phyloP scores from a whole-genome alignment of 805 yeast species.

The Cyberlindnera americana region DNA sequence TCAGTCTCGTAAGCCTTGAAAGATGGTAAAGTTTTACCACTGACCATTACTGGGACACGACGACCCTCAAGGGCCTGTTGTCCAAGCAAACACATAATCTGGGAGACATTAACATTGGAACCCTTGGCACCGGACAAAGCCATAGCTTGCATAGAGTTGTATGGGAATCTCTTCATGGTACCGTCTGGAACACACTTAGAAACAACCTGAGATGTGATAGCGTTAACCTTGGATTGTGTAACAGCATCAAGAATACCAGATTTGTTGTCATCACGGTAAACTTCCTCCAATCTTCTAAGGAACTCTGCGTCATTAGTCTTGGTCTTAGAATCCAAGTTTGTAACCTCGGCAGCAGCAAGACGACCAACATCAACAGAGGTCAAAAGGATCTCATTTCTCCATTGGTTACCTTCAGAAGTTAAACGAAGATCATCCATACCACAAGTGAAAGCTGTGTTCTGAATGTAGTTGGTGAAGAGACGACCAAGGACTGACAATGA shows the following conservation, averaged over 20 bases:
- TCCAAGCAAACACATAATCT: conserved; percentile 98
- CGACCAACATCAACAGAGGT: conserved; percentile 82
- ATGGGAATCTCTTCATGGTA: conserved; percentile 92
- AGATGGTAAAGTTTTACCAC: conserved; percentile 95
- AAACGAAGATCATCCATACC: conserved; percentile 99
- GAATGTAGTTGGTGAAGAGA: conserved; percentile 89
- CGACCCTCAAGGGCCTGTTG: conserved; percentile 99
- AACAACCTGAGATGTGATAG: conserved; percentile 92
- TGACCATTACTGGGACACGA: conserved; percentile 98
- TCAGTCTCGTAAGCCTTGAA: conserved; percentile 96
- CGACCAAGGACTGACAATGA: conserved; percentile 91
- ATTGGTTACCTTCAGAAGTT: conserved; percentile 83
- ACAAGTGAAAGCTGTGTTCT: conserved; percentile 93
- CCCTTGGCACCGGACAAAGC: conserved; percentile 99
- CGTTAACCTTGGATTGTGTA: conserved; percentile 86
- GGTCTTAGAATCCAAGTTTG: conserved; percentile 61
- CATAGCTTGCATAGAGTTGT: conserved; percentile 98
- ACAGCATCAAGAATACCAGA: conserved; percentile 94
- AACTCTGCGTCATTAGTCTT: conserved; percentile 68
- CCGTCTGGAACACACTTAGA: conserved; percentile 93
- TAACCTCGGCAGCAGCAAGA: conserved; percentile 91
- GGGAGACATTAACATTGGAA: conserved; percentile 96
- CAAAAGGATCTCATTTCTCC: conserved; percentile 81
- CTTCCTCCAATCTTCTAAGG: conserved; percentile 85
- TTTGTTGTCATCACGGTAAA: conserved; percentile 88